Conservation (phyloP, 805 yeast species). For the Lipomyces orientalis region DNA sequence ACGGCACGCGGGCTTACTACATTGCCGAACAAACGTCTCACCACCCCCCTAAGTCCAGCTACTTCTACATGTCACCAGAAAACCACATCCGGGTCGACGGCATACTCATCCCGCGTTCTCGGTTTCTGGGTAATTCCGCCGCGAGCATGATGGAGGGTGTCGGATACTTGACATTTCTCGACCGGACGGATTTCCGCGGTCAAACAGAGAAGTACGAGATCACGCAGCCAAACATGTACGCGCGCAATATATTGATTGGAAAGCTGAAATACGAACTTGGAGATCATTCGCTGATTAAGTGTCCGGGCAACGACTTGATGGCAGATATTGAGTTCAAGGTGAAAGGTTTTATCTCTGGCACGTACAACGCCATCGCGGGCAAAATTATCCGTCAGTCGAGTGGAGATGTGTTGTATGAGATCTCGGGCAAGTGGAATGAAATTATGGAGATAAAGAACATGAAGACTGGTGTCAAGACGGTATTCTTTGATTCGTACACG, state of each 20-base stretch:
- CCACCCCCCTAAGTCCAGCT: conserved; percentile 97
- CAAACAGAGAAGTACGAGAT: conserved; percentile 73
- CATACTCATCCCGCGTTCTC: conserved; percentile 80
- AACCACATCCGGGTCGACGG: conserved; percentile 87
- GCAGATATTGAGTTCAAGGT: conserved; percentile 93
- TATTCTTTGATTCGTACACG: conserved; percentile 65
- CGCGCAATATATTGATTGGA: conserved; percentile 91
- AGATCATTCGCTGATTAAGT: conserved; percentile 81
- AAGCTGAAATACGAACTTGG: conserved; percentile 89
- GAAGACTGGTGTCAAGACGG: conserved; percentile 54
- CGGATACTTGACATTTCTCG: conserved; percentile 71
- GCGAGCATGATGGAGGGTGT: conserved; percentile 97
- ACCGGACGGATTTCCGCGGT: conserved; percentile 54
- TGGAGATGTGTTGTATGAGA: conserved; percentile 64
- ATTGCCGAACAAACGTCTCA: conserved; percentile 95
- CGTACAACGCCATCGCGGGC: conserved; percentile 89
- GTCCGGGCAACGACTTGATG: conserved; percentile 60
- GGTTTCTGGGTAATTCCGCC: conserved; percentile 91
- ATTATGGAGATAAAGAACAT: conserved; percentile 69
- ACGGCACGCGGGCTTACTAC: conserved; percentile 74
- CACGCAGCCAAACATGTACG: conserved; percentile 96
- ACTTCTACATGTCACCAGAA: conserved; percentile 85
- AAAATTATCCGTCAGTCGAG: conserved; percentile 57
- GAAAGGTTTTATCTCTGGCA: conserved; percentile 91
- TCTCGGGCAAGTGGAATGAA: conserved; percentile 94